Evolutionary conservation across 2,329 filamentous ascomycete genomes (phyloP).

Genomic region (Monascus ruber): DNA sequence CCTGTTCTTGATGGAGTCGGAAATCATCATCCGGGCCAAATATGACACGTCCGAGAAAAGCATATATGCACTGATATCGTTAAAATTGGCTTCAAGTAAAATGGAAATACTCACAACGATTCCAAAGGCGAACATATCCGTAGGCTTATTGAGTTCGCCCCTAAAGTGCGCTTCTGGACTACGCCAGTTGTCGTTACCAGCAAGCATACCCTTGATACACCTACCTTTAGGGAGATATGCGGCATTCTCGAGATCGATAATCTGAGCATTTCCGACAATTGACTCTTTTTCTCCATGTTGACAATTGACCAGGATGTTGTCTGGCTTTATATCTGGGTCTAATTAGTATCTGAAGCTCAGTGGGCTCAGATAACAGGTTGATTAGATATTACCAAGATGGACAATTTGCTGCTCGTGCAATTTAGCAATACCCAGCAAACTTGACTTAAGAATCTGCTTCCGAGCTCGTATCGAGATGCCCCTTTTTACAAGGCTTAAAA

Average conservation of each 20-base stretch:
- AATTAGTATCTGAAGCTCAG: too few relatives aligned
- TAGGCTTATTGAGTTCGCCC: constrained; percentile 15
- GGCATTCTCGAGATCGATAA: constrained; percentile 21
- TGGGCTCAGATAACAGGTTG: too few relatives aligned
- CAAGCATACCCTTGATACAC: constrained; percentile 14
- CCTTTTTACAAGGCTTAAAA: too few relatives aligned
- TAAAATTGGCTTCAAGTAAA: constrained; percentile 2
- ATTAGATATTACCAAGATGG: too few relatives aligned
- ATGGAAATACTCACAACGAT: constrained; percentile 11
- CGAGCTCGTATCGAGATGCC: too few relatives aligned
- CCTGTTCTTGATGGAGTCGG: too few relatives aligned
- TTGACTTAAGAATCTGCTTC: too few relatives aligned
- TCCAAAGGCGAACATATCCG: constrained; percentile 24
- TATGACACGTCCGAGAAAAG: constrained; percentile 32
- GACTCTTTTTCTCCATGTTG: constrained; percentile 8
- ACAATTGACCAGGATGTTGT: constrained; percentile 26
- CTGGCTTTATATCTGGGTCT: constrained; percentile 29
- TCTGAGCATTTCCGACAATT: constrained; percentile 12
- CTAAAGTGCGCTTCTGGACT: constrained; percentile 21
- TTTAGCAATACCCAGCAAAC: too few relatives aligned
- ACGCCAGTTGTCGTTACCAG: constrained; percentile 23
- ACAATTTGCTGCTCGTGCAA: too few relatives aligned
- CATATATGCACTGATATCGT: constrained; percentile 33
- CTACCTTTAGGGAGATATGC: constrained; percentile 22
- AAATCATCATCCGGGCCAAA: constrained; percentile 28